Evolutionary conservation across 139 green algal genomes (phyloP), one percentile per base, ranked within the genome.

Genomic region (Chlorella sp.): DNA sequence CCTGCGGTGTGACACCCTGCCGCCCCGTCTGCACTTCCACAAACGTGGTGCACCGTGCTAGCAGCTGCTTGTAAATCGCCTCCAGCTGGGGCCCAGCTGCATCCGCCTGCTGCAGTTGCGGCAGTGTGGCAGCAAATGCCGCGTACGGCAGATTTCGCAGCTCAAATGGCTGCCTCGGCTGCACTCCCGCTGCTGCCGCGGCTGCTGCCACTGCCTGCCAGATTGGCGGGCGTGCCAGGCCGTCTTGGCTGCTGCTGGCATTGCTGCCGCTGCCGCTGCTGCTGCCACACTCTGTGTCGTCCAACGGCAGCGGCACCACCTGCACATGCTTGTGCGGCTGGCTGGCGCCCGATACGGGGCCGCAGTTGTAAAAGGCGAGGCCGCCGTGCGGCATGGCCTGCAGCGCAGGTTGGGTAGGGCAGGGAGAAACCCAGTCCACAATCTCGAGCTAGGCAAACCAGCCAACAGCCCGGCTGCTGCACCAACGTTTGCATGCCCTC

Each of bases 291-390:
- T 28, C 11, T 5, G 11, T 12, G 36, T 68, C 74, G 38, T 81
- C 80, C 57, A 91, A 69, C 5, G 88, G 90, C 70, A 93, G 69
- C 32, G 90, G 89, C 30, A 93, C 63, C 6, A 96, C 86, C 89
- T 98, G 95, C 69, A 97, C 15, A 73, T 98, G 95, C 76, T 97
- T 97, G 88, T 98, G 95, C 1, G 95, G 94, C 85, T 98, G 94
- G 87, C 91, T 96, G 47, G 92, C 92, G 1, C 74, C 95, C 2
- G 90, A 94, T 28, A 91, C 60, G 20, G 86, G 73, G 3, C 95
- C 95, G 80, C 91, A 94, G 83, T 98, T 98, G 87, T 94, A 98
- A 81, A 95, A 98, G 0, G 93, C 94, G 28, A 97, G 82, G 16
- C 87, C 95, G 30, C 94, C 95, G 13, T 64, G 7, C 0, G 93